phyloP scores from a whole-genome alignment of 495 filamentous ascomycete species.

The Talaromyces liani region DNA sequence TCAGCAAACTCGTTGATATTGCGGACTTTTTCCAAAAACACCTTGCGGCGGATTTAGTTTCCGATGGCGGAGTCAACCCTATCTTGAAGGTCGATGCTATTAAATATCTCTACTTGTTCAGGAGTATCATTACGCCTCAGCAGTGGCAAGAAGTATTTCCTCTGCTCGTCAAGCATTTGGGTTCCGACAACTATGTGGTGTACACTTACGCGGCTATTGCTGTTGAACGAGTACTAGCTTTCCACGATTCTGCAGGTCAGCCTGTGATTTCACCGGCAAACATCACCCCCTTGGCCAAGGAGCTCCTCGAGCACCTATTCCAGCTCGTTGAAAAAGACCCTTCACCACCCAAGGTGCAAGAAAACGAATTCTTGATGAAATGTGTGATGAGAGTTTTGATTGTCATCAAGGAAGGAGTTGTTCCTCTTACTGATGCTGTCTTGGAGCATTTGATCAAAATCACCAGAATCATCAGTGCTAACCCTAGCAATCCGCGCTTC shows the following conservation, averaged over 20 bases:
- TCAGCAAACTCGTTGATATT: constrained; percentile 75
- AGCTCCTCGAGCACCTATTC: constrained; percentile 89
- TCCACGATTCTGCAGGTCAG: constrained; percentile 62
- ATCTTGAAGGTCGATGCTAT: constrained; percentile 96
- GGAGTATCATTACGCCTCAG: constrained; percentile 75
- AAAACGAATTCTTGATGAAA: constrained; percentile 98
- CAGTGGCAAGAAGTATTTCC: constrained; percentile 87
- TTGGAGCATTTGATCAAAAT: constrained; percentile 76
- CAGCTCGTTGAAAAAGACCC: constrained; percentile 72
- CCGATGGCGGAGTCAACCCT: constrained; percentile 57
- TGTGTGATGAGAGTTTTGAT: constrained; percentile 97
- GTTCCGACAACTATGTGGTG: constrained; percentile 82
- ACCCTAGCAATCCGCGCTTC: constrained; percentile 95
- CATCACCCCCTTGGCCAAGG: constrained; percentile 72
- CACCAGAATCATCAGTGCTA: constrained; percentile 77
- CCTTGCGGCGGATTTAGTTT: constrained; percentile 74
- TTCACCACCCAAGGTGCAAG: constrained; percentile 86
- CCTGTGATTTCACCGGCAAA: constrained; percentile 67
- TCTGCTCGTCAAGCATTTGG: constrained; percentile 81
- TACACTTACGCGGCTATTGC: constrained; percentile 96
- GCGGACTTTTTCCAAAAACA: constrained; percentile 89
- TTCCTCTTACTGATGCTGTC: constrained; percentile 62
- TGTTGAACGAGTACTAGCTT: constrained; percentile 78
- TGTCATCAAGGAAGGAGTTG: constrained; percentile 73
- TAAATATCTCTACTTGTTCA: constrained; percentile 93